Base-by-base conservation (phyloP, 176 grass and related monocot species). In the Thinopyrum elongatum region DNA sequence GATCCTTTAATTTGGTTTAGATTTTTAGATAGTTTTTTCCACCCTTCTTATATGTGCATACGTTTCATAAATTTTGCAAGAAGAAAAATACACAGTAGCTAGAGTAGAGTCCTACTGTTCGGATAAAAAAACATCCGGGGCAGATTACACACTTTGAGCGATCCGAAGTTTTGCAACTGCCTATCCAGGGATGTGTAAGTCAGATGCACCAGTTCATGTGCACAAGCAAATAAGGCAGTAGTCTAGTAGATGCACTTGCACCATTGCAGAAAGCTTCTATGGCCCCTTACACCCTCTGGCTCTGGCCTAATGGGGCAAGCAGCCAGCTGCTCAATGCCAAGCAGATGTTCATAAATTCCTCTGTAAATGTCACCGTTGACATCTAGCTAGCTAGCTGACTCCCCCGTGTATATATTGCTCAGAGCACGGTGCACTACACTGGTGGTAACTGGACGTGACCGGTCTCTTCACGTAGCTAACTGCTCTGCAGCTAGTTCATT, bases 361-460 rank as follows among this genome's bases (percentile, higher is more conserved):
- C 15, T 53, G 62, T 74, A 63, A 53, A 81, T 86, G 39, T 74
- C 53, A 63, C 38, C 34, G 57, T 81, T 74, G 68, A 87, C 59
- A 87, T 79, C 26, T 27, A 36, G 65, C 42, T 85, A 67, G 9
- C 28, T 64, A 73, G 51, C 5, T 26, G 71, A 51, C 46, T 23
- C 14, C 33, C 42, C 12, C 66, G 26, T 63, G 53, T 21, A 55
- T 73, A 0, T 57, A 55, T 80, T 80, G 76, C 51, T 61, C 35
- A 72, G 66, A 46, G 35, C 51, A 61, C 23, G 76, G 26, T 60
- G 21, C 58, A 17, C 31, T 64, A 29, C 25, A 38, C 16, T 38
- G 53, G 9, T 75, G 10, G 39, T 74, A 17, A 41, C 70, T 76
- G 10, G 59, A 87, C 75, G 59, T 74, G 67, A 35, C 15, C 70